Base-by-base conservation (phyloP, 176 grass and related monocot species). In the Oryza punctata region DNA sequence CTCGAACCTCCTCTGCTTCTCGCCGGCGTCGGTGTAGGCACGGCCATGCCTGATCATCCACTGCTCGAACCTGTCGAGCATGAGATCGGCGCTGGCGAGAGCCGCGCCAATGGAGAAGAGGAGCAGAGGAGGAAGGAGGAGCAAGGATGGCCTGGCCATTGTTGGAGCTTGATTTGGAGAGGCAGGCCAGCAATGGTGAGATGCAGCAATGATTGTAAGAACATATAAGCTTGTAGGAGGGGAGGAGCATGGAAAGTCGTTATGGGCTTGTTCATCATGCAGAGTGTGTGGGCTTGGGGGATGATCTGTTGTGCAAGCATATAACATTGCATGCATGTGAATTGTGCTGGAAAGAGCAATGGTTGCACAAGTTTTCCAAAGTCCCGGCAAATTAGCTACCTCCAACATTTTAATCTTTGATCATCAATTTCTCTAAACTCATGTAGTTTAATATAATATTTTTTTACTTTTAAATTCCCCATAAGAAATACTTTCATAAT, bases 11-110 rank as follows among this genome's bases (percentile, higher is more conserved):
- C 63, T 86, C 47, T 89, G 77, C 69, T 88, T 91, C 82, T 97
- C 89, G 0, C 49, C 61, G 0, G 57, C 27, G 29, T 86, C 74
- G 12, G 45, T 38, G 69, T 97, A 93, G 28, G 67, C 71, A 10
- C 84, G 86, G 43, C 89, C 91, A 23, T 93, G 79, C 50, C 69
- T 75, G 26, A 18, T 28, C 80, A 93, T 85, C 94, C 94, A 97
- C 67, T 61, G 73, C 30, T 97, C 91, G 67, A 89, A 89, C 68
- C 84, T 73, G 15, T 85, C 52, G 2, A 69, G 52, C 79, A 83
- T 73, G 45, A 27, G 70, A 12, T 90, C 68, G 5, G 67, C 60
- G 0, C 23, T 1, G 5, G 59, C 6, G 1, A 2, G 21, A 57
- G 0, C 10, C 1, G 25, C 6, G 7, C 46, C 73, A 23, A 21